phyloP scores from a whole-genome alignment of 2,329 filamentous ascomycete genomes.

The Colletotrichum incanum region DNA sequence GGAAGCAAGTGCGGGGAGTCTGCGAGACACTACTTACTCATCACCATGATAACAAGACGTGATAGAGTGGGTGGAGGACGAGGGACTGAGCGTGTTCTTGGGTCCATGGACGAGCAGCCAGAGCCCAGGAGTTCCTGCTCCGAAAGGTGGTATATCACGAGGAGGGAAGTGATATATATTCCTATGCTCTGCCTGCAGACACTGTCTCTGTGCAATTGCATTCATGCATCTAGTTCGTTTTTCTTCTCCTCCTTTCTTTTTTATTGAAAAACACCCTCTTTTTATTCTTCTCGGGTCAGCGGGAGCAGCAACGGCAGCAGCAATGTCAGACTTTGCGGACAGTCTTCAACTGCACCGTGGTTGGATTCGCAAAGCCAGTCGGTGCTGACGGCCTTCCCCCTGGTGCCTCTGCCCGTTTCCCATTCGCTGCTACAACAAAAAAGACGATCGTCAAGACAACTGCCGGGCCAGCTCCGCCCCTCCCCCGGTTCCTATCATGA shows the following conservation, averaged over 20 bases:
- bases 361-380: constrained; percentile 1
- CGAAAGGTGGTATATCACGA: not conserved
- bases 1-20: not conserved
- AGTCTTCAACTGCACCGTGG: not conserved
- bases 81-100: not conserved
- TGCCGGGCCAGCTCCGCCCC: constrained; percentile 30
- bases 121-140: not conserved
- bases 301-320: not conserved
- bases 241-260: not conserved
- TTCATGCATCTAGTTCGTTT: not conserved
- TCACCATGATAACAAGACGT: not conserved
- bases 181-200: not conserved
- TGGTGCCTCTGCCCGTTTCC: not conserved
- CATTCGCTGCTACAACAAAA: constrained; percentile 1
- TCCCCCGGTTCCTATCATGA: constrained; percentile 25
- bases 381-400: constrained; percentile 20
- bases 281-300: not conserved
- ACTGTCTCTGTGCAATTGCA: not conserved
- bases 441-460: not conserved
- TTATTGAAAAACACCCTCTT: not conserved
- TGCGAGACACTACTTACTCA: not conserved
- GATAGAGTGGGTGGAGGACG: not conserved
- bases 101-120: not conserved
- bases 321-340: not conserved
- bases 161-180: not conserved